phyloP scores from a whole-genome alignment of 1,284 basidiomycete genomes.

The Marasmius oreades region DNA sequence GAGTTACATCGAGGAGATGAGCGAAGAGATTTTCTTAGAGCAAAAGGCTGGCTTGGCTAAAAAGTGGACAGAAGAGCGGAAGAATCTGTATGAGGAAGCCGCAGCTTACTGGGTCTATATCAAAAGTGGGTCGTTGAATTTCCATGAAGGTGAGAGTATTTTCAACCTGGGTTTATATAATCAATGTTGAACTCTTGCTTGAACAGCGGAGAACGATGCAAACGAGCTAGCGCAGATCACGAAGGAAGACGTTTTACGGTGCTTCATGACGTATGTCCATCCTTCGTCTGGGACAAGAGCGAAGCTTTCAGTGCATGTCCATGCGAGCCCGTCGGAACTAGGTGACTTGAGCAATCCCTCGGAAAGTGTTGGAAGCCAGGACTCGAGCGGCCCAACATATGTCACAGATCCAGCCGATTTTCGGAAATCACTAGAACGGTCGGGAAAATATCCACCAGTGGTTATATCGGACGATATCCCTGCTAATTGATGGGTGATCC shows the following conservation, averaged over 20 bases:
- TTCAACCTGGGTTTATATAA: neutral
- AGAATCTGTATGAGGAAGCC: constrained; percentile 78
- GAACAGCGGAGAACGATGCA: constrained; percentile 64
- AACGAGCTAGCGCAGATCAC: constrained; percentile 59
- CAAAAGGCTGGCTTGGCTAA: constrained; percentile 49
- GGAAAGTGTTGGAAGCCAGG: constrained; percentile 45
- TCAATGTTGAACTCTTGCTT: constrained; percentile 5
- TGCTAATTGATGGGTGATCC: too few relatives aligned
- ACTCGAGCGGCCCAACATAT: constrained; percentile 47
- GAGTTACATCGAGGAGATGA: constrained; percentile 42
- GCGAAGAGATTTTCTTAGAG: constrained; percentile 49
- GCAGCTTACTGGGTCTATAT: constrained; percentile 72
- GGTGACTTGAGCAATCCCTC: constrained; percentile 65
- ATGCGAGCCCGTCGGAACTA: constrained; percentile 55
- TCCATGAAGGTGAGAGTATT: constrained; percentile 41
- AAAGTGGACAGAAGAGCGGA: constrained; percentile 50
- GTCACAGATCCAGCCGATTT: constrained; percentile 73
- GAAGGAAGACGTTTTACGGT: constrained; percentile 74
- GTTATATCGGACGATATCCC: neutral
- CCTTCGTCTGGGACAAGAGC: constrained; percentile 65
- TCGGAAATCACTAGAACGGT: constrained; percentile 40
- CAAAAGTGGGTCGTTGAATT: constrained; percentile 73
- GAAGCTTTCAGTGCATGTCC: constrained; percentile 82
- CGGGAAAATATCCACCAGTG: neutral
- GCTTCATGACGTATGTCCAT: constrained; percentile 74